These are phyloP conservation scores for Ochetophila trinervis DNA, from an alignment of 306 rosid species.

Conservation along the genomic window DNA sequence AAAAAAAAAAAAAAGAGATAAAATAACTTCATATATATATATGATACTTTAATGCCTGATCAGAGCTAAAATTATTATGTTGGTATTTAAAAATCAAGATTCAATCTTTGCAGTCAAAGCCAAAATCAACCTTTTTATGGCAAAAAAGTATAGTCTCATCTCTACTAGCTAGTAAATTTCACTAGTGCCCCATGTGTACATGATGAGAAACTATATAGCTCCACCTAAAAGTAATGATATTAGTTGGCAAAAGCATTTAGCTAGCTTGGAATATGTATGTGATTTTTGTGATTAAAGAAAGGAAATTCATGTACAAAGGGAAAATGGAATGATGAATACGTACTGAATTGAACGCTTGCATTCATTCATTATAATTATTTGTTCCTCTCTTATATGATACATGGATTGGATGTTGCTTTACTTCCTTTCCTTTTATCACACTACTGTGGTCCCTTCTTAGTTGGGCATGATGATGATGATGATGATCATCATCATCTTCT, in stretches of 20 bases:
- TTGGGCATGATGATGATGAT: too few species aligned
- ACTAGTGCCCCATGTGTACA: background rate
- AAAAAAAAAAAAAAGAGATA: too few species aligned
- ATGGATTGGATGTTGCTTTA: background rate
- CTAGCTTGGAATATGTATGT: constrained; percentile 33
- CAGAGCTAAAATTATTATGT: too few species aligned
- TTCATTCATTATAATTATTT: constrained; percentile 22
- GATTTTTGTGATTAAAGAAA: constrained; percentile 12
- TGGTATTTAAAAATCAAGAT: background rate
- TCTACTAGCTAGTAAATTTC: background rate
- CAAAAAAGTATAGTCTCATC: too few species aligned
- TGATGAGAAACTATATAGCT: constrained; percentile 14
- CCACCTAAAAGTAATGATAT: constrained; percentile 11
- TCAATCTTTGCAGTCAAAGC: background rate
- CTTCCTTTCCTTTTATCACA: constrained; percentile 18
- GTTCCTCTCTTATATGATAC: constrained; percentile 21
- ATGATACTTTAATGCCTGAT: too few species aligned
- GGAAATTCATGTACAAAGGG: constrained; percentile 7
- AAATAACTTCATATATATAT: too few species aligned
- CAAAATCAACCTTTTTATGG: background rate
- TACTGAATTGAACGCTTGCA: constrained; percentile 14
- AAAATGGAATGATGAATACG: constrained; percentile 10
- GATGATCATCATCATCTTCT: constrained; percentile 16
- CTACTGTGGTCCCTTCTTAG: constrained; percentile 41
- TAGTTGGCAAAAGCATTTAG: constrained; percentile 27